Conservation (phyloP, 1,284 basidiomycete genomes). For the Heterobasidion irregulare region DNA sequence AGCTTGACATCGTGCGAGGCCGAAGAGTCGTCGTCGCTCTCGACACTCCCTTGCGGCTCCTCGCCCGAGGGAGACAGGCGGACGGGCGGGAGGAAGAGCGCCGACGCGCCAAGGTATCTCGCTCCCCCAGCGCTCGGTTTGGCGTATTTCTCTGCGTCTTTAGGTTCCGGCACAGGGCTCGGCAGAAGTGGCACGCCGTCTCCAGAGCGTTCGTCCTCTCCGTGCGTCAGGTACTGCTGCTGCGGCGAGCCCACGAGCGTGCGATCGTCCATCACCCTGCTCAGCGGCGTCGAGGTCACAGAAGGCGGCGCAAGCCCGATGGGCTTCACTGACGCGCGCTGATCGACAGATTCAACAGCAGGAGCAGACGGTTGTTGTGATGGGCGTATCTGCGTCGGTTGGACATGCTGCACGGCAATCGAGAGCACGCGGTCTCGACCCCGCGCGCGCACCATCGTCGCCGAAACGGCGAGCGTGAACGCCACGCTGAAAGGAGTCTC, state of each 20-base stretch:
- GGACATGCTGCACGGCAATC: constrained; percentile 59
- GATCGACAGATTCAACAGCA: constrained; percentile 6
- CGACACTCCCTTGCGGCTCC: constrained; percentile 16
- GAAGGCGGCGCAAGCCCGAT: constrained; percentile 13
- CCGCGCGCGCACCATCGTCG: constrained; percentile 22
- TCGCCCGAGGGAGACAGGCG: constrained; percentile 1
- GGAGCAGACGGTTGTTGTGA: constrained; percentile 12
- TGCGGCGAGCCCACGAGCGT: constrained; percentile 8
- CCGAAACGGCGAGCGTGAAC: constrained; percentile 42
- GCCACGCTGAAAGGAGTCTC: constrained; percentile 51
- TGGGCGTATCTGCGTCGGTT: constrained; percentile 8
- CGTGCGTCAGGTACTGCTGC: neutral
- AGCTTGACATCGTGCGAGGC: neutral
- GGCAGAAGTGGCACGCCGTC: constrained; percentile 1
- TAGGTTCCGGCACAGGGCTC: constrained; percentile 4
- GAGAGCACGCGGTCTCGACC: constrained; percentile 32
- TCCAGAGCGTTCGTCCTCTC: neutral
- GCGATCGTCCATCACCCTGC: constrained; percentile 10
- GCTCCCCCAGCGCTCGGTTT: constrained; percentile 3
- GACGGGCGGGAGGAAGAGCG: constrained; percentile 8
- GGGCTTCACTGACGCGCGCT: neutral
- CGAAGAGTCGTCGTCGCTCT: constrained; percentile 21
- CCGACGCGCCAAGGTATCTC: constrained; percentile 10
- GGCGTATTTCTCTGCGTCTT: constrained; percentile 8
- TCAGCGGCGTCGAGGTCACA: constrained; percentile 10